Evolutionary conservation across 1,284 basidiomycete species (phyloP).

Genomic region (Melampsora larici-populina): DNA sequence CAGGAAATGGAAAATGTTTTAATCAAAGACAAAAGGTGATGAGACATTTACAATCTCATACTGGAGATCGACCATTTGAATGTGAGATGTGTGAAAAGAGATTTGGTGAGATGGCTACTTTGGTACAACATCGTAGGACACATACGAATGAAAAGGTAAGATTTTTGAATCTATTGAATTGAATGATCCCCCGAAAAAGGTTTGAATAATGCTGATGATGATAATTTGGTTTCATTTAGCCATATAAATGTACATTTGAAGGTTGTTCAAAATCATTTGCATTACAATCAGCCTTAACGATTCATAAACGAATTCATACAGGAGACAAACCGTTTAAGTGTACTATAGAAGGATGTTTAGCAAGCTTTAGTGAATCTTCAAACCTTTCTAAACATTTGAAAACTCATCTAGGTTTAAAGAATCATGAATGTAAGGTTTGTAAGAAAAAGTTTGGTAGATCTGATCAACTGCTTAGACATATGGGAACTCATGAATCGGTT

Average conservation of each 20-base stretch:
- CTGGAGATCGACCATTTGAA: slow-evolving; percentile 50
- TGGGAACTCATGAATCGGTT: slow-evolving; percentile 49
- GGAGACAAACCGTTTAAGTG: slow-evolving; percentile 53
- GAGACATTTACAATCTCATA: slow-evolving; percentile 49
- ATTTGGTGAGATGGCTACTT: slow-evolving; percentile 52
- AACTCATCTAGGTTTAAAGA: slow-evolving; percentile 51
- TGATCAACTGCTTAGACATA: slow-evolving; percentile 51
- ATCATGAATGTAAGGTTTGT: slow-evolving; percentile 49
- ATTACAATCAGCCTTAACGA: slow-evolving; percentile 52
- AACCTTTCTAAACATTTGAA: slow-evolving; percentile 53
- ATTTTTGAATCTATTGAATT: neutral
- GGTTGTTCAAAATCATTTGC: slow-evolving; percentile 53
- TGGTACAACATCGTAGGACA: slow-evolving; percentile 53
- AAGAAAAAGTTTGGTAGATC: slow-evolving; percentile 50
- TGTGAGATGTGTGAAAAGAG: slow-evolving; percentile 47
- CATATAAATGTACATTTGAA: slow-evolving; percentile 52
- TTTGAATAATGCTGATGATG: neutral
- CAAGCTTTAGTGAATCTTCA: slow-evolving; percentile 52
- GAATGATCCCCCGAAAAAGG: too few species aligned
- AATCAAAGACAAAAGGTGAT: slow-evolving; percentile 53
- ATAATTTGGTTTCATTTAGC: too few species aligned
- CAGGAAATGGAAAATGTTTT: slow-evolving; percentile 45
- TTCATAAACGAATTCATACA: slow-evolving; percentile 52
- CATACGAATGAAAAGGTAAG: slow-evolving; percentile 51
- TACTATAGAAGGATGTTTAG: slow-evolving; percentile 48